phyloP scores from a whole-genome alignment of 1,284 basidiomycete species.

The Volvariella surrecta region DNA sequence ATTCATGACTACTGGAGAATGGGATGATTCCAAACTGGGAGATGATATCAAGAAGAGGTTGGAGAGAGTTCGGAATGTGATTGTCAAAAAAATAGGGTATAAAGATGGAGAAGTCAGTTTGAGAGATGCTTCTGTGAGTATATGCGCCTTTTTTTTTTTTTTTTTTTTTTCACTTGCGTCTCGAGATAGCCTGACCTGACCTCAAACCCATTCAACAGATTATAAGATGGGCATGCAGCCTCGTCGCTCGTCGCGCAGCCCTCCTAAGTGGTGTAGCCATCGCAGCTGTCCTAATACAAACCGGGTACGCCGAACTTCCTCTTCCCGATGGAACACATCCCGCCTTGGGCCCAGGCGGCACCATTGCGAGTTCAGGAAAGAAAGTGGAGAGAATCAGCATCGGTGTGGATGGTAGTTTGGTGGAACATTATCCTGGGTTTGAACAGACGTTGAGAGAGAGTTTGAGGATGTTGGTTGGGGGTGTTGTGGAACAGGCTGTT shows the following conservation, averaged over 20 bases:
- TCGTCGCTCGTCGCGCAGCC: conserved; percentile 81
- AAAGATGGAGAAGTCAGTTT: conserved; percentile 43
- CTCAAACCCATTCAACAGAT: conserved; percentile 40
- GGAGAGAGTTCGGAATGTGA: conserved; percentile 44
- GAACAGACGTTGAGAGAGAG: conserved; percentile 69
- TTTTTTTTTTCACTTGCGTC: neutral
- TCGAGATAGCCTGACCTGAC: neutral
- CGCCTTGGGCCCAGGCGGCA: conserved; percentile 19
- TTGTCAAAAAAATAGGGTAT: conserved; percentile 60
- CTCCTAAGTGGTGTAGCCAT: conserved; percentile 82
- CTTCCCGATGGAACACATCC: neutral
- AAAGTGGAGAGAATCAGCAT: conserved; percentile 54
- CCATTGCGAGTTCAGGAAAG: conserved; percentile 30
- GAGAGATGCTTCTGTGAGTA: conserved; percentile 57
- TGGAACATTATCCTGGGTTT: conserved; percentile 88
- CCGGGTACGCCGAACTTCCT: conserved; percentile 45
- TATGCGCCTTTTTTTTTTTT: neutral
- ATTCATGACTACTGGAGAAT: conserved; percentile 25
- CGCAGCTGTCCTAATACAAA: conserved; percentile 81
- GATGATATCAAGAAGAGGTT: conserved; percentile 27
- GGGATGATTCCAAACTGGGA: conserved; percentile 24
- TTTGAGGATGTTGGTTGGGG: conserved; percentile 69
- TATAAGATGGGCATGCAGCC: conserved; percentile 70
- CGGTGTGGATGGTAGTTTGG: conserved; percentile 89
- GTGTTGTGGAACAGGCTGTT: conserved; percentile 70